These are phyloP conservation scores for Aspergillus luchuensis DNA, from an alignment of 2,329 filamentous ascomycete species.

Conservation along the genomic window DNA sequence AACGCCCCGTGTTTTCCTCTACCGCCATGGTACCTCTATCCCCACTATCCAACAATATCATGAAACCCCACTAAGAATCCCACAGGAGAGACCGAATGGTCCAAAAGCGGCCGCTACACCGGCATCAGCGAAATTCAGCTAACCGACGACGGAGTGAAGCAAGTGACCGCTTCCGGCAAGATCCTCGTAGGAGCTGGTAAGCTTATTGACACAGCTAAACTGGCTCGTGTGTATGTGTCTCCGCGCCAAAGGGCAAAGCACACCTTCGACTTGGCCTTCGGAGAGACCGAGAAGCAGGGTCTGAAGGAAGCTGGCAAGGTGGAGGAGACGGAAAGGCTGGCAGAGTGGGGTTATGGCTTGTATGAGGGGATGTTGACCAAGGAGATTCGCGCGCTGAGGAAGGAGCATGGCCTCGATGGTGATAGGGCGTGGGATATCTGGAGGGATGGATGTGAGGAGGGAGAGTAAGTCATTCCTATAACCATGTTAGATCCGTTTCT, in stretches of 20 bases:
- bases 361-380: slow-evolving; percentile 60
- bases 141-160: slow-evolving; percentile 44
- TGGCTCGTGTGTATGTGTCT: slow-evolving; percentile 54
- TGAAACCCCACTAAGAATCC: not conserved
- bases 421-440: slow-evolving; percentile 60
- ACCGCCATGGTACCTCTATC: slow-evolving; percentile 37
- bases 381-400: slow-evolving; percentile 54
- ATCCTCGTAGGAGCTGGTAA: slow-evolving; percentile 54
- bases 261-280: slow-evolving; percentile 53
- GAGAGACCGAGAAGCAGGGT: slow-evolving; percentile 26
- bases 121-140: slow-evolving; percentile 63
- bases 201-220: slow-evolving; percentile 53
- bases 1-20: slow-evolving; percentile 40
- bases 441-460: slow-evolving; percentile 59
- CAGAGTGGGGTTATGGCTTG: slow-evolving; percentile 65
- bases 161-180: slow-evolving; percentile 49
- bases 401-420: slow-evolving; percentile 51
- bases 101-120: slow-evolving; percentile 50
- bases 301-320: slow-evolving; percentile 38
- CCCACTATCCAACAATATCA: not conserved
- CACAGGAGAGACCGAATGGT: slow-evolving; percentile 14
- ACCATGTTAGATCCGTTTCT: not conserved
- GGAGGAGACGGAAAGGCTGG: slow-evolving; percentile 53
- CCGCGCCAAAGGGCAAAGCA: slow-evolving; percentile 52
- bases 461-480: slow-evolving; percentile 46